Evolutionary conservation across 2,329 filamentous ascomycete species (phyloP), one percentile per base, ranked within the genome.

Genomic region (Alternaria viburni): DNA sequence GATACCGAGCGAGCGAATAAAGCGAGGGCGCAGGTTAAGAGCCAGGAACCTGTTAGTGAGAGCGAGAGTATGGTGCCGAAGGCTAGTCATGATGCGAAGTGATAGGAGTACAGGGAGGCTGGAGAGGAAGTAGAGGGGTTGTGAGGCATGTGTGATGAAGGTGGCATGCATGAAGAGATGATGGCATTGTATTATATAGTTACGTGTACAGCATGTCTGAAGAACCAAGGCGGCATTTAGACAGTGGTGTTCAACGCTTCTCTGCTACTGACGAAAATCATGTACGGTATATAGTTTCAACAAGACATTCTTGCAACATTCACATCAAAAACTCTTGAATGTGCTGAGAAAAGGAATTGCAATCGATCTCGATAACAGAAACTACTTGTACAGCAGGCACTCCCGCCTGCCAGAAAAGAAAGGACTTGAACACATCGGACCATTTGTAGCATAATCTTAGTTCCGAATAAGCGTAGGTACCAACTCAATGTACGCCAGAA

Each of bases 51-150:
- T 9, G 61, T 62, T 52, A 78, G 75, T 54, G 84, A 86, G 74
- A 79, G 76, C 44, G 82, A 84, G 8, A 70, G 75, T 10, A 65
- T 84, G 15, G 76, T 87, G 9, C 84, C 85, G 19, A 86, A 84
- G 76, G 82, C 84, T 41, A 81, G 78, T 65, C 82, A 85, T 68
- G 84, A 87, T 69, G 75, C 78, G 81, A 21, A 41, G 77, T 32
- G 59, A 62, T 4, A 47, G 21, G 30, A 60, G 64, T 7, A 58
- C 56, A 3, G 52, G 44, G 21, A 54, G 15, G 28, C 26, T 57
- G 21, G 55, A 55, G 17, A 56, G 44, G 30, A 59, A 52, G 45
- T 59, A 62, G 30, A 32, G 6, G 6, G n/a, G 19, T 4, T 26
- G 0, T 45, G 30, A 15, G 25, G 4, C 5, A 19, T 10, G 26